Evolutionary conservation across 1,284 basidiomycete species (phyloP).

Genomic region (Cryptococcus neoformans): DNA sequence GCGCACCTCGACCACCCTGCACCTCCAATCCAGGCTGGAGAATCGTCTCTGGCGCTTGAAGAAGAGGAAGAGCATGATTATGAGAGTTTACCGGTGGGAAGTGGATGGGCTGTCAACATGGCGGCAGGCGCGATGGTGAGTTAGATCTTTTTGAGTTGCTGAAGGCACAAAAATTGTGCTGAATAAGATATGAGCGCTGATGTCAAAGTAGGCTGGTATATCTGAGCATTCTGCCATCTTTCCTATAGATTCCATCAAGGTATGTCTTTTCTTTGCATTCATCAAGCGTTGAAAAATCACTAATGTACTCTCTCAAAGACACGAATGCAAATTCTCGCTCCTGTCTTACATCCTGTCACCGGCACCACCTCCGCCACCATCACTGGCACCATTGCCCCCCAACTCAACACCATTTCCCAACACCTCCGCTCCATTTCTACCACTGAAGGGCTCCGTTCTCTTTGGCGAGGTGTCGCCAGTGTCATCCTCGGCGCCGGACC

Average conservation of each 20-base stretch:
- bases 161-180: neutral
- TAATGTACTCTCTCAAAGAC: constrained; percentile 60
- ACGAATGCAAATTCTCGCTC: constrained; percentile 91
- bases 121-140: constrained; percentile 89
- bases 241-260: constrained; percentile 97
- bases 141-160: neutral
- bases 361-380: constrained; percentile 68
- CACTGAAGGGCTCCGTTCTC: constrained; percentile 82
- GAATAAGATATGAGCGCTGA: neutral
- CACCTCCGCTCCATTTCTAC: constrained; percentile 61
- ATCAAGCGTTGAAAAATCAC: neutral
- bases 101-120: constrained; percentile 75
- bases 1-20: constrained; percentile 24
- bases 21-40: constrained; percentile 16
- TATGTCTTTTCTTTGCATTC: constrained; percentile 48
- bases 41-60: constrained; percentile 16
- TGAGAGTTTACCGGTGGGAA: constrained; percentile 48
- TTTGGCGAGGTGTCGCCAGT: constrained; percentile 97
- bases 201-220: constrained; percentile 75
- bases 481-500: constrained; percentile 97
- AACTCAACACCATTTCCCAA: constrained; percentile 37
- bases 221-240: constrained; percentile 99
- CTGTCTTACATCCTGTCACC: constrained; percentile 62
- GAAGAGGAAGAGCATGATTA: constrained; percentile 50
- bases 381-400: constrained; percentile 21